Base-by-base conservation (phyloP, 2,329 filamentous ascomycete genomes). In the Colletotrichum sansevieriae region DNA sequence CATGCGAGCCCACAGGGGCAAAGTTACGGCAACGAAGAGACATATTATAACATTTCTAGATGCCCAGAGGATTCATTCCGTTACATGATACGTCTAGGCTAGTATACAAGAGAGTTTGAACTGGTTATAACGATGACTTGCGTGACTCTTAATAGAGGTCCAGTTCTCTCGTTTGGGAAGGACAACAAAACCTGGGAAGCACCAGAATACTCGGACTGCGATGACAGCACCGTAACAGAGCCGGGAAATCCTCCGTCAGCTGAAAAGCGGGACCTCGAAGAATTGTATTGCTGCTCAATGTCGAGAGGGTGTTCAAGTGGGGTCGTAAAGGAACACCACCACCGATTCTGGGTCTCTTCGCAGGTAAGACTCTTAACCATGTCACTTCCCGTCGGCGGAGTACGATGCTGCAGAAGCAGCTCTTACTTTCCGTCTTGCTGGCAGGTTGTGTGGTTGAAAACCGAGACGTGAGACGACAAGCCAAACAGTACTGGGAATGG, bases 351-450 rank as follows among this genome's bases (percentile, higher is more conserved):
- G 62, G 56, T 13, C 72, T 73, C 20, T 59, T 78, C 5, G 72
- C 74, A 0, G 76, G 77, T 11, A 71, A 70, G n/a, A 76, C 73
- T 1, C 71, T 80, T 46, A 74, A 76, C 43, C 74, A 77, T 68
- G 74, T 76, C n/a, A 65, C 72, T 6, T 74, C 73, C 18, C 78
- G 77, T 60, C 71, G 76, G 9, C 66, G 63, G 13, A 75, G 71
- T 11, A 74, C 72, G 0, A 73, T 76, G 51, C 71, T 76, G 0
- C 78, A 79, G 65, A 80, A 80, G 58, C 79, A 80, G 49, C 70
- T 80, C 0, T 73, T 81, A 3, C 72, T 81, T 1, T 78, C 79
- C 0, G 73, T 80, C 0, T 80, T 81, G 39, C 65, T 81, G 0
- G 78, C 78, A 0, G 78, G 74, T 2, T 74, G 73, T 20, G 79